Conservation (phyloP, 1,139 yeast genomes). For the Zygosaccharomyces sapae region DNA sequence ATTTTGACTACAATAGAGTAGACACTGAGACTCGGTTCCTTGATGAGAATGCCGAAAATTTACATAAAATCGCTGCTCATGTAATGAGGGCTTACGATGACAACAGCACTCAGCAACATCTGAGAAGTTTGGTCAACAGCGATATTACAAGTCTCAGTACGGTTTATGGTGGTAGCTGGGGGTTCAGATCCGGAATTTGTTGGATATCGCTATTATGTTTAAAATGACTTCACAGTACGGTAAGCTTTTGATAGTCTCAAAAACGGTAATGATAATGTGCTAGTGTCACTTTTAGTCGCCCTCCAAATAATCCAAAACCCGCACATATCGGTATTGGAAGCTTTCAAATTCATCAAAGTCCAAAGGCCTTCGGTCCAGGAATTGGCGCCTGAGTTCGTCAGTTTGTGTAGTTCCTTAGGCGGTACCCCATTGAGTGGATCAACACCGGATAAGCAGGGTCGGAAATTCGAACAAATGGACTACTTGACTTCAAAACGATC, state of each 20-base stretch:
- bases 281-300: constrained; percentile 29
- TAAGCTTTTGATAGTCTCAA: constrained; percentile 15
- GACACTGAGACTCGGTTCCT: background rate
- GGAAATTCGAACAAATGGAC: background rate
- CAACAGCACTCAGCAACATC: background rate
- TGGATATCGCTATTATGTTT: background rate
- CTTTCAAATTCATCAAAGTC: constrained; percentile 30
- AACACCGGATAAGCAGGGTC: background rate
- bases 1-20: constrained; percentile 17
- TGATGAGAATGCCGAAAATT: background rate
- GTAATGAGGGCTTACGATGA: background rate
- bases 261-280: constrained; percentile 30
- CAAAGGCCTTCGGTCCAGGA: constrained; percentile 25
- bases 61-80: background rate
- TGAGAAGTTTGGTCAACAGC: background rate
- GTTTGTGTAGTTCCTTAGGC: background rate
- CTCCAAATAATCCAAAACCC: constrained; percentile 28
- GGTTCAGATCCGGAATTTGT: background rate
- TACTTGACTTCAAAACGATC: background rate
- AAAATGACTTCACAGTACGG: background rate
- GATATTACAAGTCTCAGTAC: background rate
- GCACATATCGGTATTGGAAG: constrained; percentile 24
- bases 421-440: background rate
- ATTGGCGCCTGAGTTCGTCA: constrained; percentile 18
- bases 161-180: background rate